Base-by-base conservation (phyloP, 495 filamentous ascomycete species). In the Alectoria sarmentosa region DNA sequence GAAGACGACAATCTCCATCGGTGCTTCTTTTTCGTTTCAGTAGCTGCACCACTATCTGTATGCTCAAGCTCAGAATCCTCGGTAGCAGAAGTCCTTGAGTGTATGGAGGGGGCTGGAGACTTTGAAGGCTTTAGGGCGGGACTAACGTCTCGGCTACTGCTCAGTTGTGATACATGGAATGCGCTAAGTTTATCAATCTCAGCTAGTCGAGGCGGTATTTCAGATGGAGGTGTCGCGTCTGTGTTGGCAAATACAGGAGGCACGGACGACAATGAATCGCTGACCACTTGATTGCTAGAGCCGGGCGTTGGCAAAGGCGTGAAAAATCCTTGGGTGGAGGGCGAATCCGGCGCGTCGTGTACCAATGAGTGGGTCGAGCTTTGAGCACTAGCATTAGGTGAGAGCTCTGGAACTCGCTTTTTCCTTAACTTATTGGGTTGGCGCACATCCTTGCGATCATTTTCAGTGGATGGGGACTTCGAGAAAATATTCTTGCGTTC, bases 391-490 rank as follows among this genome's bases (percentile, higher is more conserved):
- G 83, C 85, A 67, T 89, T 90, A 19, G 60, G 59, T 23, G 85
- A 79, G 69, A 88, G 89, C 23, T 86, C 84, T 3, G 86, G 85
- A 36, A 89, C 77, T 46, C 88, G 83, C 76, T 89, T 92, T 76
- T 97, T 97, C 71, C 83, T 86, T 66, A 97, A 74, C 74, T 93
- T 93, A 66, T 95, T 96, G 3, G 90, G 88, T 70, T 86, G 86
- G 55, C 88, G 81, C 19, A 55, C 57, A 17, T 82, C 84, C 62
- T 81, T 83, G 46, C 79, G 78, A 38, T 90, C 90, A 26, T 78
- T 80, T 54, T 80, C 79, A 23, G 74, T 78, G 6, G 75, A 76
- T 3, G 88, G 86, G 19, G 89, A 86, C 70, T 86, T 83, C 65
- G 82, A 77, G 69, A 94, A 93, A 36, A 94, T 73, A 64, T 75